A percentile compares a stretch with the other conserved stretches of the same genome.
Evolutionary conservation across 176 grass and related monocot species (phyloP).

Genomic region (Aegilops tauschii): DNA sequence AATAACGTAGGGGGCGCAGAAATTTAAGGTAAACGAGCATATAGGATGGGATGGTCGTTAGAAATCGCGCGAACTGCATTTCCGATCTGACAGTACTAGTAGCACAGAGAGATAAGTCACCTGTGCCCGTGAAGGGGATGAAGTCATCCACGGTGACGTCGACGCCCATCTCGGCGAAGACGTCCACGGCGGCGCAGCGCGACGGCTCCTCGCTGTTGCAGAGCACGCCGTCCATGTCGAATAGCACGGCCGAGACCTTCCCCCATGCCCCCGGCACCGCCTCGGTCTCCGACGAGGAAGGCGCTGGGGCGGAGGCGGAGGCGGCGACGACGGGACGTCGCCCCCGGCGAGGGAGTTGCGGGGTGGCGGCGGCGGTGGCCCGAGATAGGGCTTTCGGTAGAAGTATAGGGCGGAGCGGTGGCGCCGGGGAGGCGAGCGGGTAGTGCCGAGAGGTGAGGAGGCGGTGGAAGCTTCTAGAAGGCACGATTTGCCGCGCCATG

Average conservation of each 20-base stretch:
- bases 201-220: slow-evolving; percentile 96
- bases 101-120: slow-evolving; percentile 39
- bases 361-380: neutral
- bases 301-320: slow-evolving; percentile 25
- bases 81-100: neutral
- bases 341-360: slow-evolving; percentile 21
- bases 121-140: slow-evolving; percentile 89
- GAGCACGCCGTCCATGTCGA: slow-evolving; percentile 95
- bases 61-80: neutral
- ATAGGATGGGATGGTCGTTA: neutral
- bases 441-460: slow-evolving; percentile 27
- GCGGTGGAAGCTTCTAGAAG: slow-evolving; percentile 41
- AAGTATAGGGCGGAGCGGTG: slow-evolving; percentile 38
- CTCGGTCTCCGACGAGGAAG: slow-evolving; percentile 26
- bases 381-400: slow-evolving; percentile 23
- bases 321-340: slow-evolving; percentile 16
- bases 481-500: slow-evolving; percentile 68
- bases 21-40: neutral
- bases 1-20: neutral
- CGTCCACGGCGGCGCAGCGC: slow-evolving; percentile 66
- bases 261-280: slow-evolving; percentile 48
- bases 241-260: slow-evolving; percentile 87
- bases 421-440: slow-evolving; percentile 34
- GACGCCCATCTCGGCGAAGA: slow-evolving; percentile 92
- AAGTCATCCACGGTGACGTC: slow-evolving; percentile 87